Evolutionary conservation across 352 stramenopile species (phyloP).

Genomic region (Saprolegnia diclina): DNA sequence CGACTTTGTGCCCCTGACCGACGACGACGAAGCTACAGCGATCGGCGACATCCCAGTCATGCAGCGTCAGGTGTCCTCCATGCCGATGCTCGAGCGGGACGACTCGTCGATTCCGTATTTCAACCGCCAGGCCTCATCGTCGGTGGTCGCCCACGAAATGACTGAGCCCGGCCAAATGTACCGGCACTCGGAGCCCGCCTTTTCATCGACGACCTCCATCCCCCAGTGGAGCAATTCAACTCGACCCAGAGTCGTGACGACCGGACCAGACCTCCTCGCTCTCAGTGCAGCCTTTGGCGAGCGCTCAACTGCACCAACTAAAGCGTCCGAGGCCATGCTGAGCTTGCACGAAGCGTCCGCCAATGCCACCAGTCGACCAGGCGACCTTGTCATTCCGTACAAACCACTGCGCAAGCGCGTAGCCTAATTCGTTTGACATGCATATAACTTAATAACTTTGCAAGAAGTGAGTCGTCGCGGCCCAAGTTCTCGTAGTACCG

Average conservation of each 20-base stretch:
- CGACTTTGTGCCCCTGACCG: background rate
- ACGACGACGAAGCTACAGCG: background rate
- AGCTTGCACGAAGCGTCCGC: background rate
- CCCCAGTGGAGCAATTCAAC: background rate
- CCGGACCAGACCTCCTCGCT: background rate
- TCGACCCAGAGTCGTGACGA: background rate
- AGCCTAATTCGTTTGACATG: background rate
- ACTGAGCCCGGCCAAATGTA: background rate
- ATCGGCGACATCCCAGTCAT: slow-evolving; percentile 4
- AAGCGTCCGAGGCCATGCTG: background rate
- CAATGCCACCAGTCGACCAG: background rate
- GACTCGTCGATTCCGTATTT: background rate
- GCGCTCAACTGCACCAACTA: background rate
- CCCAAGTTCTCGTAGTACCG: too few relatives aligned
- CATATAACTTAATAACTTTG: too few relatives aligned
- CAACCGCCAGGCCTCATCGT: background rate
- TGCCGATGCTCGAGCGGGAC: background rate
- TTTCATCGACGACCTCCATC: background rate
- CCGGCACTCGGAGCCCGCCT: slow-evolving; percentile 2
- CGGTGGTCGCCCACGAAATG: background rate
- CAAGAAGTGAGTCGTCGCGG: too few relatives aligned
- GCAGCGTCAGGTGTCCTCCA: background rate
- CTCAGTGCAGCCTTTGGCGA: background rate
- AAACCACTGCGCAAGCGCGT: slow-evolving; percentile 1
- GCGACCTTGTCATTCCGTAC: slow-evolving; percentile 4